These are phyloP conservation scores for Tephrocybe rancida DNA, from an alignment of 768 basidiomycete genomes.

Conservation along the genomic window DNA sequence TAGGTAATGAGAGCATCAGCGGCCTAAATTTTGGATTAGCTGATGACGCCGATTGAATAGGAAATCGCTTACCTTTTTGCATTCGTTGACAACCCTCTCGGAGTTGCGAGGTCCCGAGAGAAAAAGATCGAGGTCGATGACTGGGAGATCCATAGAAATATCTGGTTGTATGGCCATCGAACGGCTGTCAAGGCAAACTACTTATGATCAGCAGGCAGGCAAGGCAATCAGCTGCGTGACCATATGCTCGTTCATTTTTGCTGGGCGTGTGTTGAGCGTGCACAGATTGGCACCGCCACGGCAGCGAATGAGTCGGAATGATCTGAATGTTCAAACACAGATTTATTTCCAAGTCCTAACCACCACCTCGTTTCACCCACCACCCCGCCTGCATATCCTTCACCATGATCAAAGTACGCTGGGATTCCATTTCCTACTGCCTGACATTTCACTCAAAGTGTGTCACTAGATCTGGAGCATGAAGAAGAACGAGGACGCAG, in stretches of 20 bases:
- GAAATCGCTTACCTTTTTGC: conserved; percentile 52
- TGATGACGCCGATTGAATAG: conserved; percentile 1
- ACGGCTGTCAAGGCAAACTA: background rate
- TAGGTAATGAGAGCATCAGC: conserved; percentile 82
- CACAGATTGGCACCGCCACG: conserved; percentile 19
- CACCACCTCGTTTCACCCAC: conserved; percentile 33
- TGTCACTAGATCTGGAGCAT: conserved; percentile 90
- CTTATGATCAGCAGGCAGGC: background rate
- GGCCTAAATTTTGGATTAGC: conserved; percentile 45
- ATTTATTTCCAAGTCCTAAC: conserved; percentile 21
- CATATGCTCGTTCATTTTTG: background rate
- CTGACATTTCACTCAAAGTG: conserved; percentile 14
- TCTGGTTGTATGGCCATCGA: conserved; percentile 33
- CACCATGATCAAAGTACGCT: conserved; percentile 50
- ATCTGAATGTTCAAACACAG: conserved; percentile 12
- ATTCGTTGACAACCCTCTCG: conserved; percentile 57
- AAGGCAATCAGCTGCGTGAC: too few species aligned
- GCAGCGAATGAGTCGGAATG: conserved; percentile 18
- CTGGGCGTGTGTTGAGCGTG: conserved; percentile 10
- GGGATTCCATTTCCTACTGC: background rate
- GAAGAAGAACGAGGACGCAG: conserved; percentile 99
- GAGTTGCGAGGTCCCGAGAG: conserved; percentile 46
- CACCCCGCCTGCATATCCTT: conserved; percentile 22
- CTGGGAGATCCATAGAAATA: conserved; percentile 60
- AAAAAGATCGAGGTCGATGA: conserved; percentile 80